A percentile compares a stretch with the other conserved stretches of the same genome.
phyloP scores from a whole-genome alignment of 176 grass and related monocot species.

The Neostapfia colusana region DNA sequence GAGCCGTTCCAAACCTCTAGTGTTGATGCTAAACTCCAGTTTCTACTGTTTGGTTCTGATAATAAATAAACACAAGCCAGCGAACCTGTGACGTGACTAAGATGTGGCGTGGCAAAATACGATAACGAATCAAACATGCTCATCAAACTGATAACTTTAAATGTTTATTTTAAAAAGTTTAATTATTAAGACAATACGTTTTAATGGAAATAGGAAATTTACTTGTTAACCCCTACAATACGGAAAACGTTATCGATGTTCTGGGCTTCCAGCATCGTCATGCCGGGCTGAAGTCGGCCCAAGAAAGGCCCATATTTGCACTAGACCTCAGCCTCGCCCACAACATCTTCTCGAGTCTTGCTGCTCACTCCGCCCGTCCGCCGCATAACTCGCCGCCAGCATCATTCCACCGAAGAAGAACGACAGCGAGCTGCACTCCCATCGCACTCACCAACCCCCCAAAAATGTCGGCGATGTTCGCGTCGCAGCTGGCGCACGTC shows the following conservation, averaged over 20 bases:
- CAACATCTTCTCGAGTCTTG: not conserved
- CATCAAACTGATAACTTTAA: too few species aligned
- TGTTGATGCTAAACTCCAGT: too few species aligned
- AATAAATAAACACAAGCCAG: too few species aligned
- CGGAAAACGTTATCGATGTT: not conserved
- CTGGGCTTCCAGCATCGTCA: not conserved
- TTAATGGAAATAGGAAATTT: too few species aligned
- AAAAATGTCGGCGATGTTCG: slow-evolving; percentile 44
- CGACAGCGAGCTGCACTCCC: slow-evolving; percentile 5
- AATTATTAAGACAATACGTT: too few species aligned
- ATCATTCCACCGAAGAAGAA: slow-evolving; percentile 2
- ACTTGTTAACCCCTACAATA: too few species aligned
- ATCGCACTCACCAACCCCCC: not conserved
- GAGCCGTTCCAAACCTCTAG: too few species aligned
- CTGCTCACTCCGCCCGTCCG: not conserved
- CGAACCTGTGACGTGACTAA: too few species aligned
- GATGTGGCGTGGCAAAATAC: too few species aligned
- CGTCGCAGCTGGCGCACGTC: not conserved
- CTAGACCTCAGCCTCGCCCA: not conserved
- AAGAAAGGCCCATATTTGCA: not conserved
- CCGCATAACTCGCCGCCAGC: slow-evolving; percentile 6
- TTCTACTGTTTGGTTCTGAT: too few species aligned
- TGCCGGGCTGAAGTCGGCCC: not conserved
- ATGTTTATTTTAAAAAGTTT: too few species aligned
- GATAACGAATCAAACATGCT: too few species aligned